Conservation (phyloP, 2,329 filamentous ascomycete species). For the Lizonia empirigonia region DNA sequence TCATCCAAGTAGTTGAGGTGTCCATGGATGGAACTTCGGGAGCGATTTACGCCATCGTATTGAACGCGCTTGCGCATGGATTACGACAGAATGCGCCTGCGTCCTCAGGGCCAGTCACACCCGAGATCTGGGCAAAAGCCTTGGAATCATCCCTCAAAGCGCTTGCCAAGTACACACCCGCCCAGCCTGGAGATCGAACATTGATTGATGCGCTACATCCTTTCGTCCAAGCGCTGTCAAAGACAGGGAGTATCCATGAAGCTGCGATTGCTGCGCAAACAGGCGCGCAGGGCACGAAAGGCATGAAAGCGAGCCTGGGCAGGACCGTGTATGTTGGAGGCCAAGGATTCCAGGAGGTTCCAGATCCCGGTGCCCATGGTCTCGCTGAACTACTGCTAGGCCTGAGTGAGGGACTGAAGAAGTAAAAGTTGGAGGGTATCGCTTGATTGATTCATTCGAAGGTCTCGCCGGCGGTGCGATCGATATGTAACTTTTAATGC, state of each 20-base stretch:
- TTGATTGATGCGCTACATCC: slow-evolving; percentile 88
- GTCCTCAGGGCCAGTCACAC: slow-evolving; percentile 52
- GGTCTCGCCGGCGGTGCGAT: slow-evolving; percentile 30
- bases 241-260: slow-evolving; percentile 68
- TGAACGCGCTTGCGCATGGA: slow-evolving; percentile 81
- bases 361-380: slow-evolving; percentile 77
- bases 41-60: slow-evolving; percentile 85
- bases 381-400: slow-evolving; percentile 84
- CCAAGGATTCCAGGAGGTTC: slow-evolving; percentile 72
- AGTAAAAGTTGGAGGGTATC: slow-evolving; percentile 38
- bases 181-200: slow-evolving; percentile 85
- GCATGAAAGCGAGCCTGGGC: slow-evolving; percentile 88
- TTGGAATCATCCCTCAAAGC: slow-evolving; percentile 68
- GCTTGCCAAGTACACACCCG: slow-evolving; percentile 84
- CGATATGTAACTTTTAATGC: slow-evolving; percentile 44
- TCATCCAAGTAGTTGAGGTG: slow-evolving; percentile 68
- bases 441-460: slow-evolving; percentile 38
- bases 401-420: slow-evolving; percentile 63
- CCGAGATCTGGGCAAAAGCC: slow-evolving; percentile 67
- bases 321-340: slow-evolving; percentile 80
- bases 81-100: slow-evolving; percentile 60
- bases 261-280: slow-evolving; percentile 77
- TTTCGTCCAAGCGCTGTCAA: slow-evolving; percentile 74
- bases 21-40: slow-evolving; percentile 77
- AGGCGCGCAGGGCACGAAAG: slow-evolving; percentile 83